Evolutionary conservation across 2,329 filamentous ascomycete genomes (phyloP).

Genomic region (Dendrostoma leiphaemia): DNA sequence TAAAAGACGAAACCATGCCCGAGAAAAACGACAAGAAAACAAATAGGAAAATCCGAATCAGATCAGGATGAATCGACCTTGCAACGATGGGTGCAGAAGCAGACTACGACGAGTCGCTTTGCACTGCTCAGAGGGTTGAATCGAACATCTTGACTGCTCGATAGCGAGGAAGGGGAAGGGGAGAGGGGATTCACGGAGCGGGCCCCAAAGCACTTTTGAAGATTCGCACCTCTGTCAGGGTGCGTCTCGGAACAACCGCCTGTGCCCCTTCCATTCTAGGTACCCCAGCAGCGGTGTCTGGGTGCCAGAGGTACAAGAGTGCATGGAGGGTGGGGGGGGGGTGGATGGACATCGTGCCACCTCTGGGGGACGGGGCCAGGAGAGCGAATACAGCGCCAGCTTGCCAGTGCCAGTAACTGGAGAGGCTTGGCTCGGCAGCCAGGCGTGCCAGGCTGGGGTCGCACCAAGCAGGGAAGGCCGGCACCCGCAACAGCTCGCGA

Average conservation of each 20-base stretch:
- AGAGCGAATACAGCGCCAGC: too few relatives aligned
- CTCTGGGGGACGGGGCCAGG: too few relatives aligned
- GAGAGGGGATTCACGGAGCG: slow-evolving; percentile 26
- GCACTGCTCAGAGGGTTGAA: slow-evolving; percentile 48
- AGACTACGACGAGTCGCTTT: slow-evolving; percentile 56
- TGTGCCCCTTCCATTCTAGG: not conserved
- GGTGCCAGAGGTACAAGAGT: not conserved
- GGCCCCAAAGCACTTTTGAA: slow-evolving; percentile 35
- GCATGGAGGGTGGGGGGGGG: too few relatives aligned
- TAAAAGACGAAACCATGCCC: slow-evolving; percentile 16
- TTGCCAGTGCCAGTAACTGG: too few relatives aligned
- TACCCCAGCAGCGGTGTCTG: not conserved
- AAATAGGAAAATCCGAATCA: slow-evolving; percentile 33
- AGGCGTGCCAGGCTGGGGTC: too few relatives aligned
- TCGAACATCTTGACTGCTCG: slow-evolving; percentile 54
- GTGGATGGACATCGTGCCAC: too few relatives aligned
- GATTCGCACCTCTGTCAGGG: slow-evolving; percentile 10
- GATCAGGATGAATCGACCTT: slow-evolving; percentile 7
- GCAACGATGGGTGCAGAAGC: slow-evolving; percentile 37
- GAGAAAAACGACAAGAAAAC: slow-evolving; percentile 20
- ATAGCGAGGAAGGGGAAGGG: slow-evolving; percentile 42
- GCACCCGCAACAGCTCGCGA: too few relatives aligned
- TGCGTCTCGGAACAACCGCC: not conserved
- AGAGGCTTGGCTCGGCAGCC: too few relatives aligned
- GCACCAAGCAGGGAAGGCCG: too few relatives aligned